Conservation (phyloP, 2,329 filamentous ascomycete genomes). For the Decorospora gaudefroyi region DNA sequence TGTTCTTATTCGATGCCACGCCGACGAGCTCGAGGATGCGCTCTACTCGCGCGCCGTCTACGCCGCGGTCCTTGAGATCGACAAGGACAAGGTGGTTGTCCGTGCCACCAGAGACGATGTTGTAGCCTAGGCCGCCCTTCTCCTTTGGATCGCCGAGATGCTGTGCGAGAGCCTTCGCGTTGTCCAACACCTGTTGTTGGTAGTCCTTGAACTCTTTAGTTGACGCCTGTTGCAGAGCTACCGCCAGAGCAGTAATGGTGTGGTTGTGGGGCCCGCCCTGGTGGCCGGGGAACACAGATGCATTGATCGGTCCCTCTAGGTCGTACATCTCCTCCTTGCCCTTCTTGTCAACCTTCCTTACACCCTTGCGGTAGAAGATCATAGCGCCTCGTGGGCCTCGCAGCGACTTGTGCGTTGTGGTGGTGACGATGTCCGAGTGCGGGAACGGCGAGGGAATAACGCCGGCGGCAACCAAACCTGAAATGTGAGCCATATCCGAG, state of each 20-base stretch:
- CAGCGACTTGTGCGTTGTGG: slow-evolving; percentile 98
- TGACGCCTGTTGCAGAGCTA: slow-evolving; percentile 92
- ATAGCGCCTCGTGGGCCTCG: slow-evolving; percentile 97
- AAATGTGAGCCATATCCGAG: slow-evolving; percentile 99
- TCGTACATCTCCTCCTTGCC: slow-evolving; percentile 92
- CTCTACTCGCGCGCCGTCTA: slow-evolving; percentile 95
- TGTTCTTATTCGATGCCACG: slow-evolving; percentile 99
- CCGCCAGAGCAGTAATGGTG: slow-evolving; percentile 95
- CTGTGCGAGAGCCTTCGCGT: slow-evolving; percentile 87
- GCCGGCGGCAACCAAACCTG: slow-evolving; percentile 87
- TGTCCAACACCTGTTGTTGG: slow-evolving; percentile 88
- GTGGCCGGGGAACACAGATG: slow-evolving; percentile 98
- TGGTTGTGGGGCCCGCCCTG: slow-evolving; percentile 99
- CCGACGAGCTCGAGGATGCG: slow-evolving; percentile 96
- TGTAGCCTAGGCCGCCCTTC: slow-evolving; percentile 76
- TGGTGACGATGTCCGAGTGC: slow-evolving; percentile 94
- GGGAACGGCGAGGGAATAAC: slow-evolving; percentile 94
- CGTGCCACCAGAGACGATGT: slow-evolving; percentile 91
- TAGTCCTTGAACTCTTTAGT: slow-evolving; percentile 90
- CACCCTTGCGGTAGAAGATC: slow-evolving; percentile 99
- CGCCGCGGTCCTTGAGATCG: slow-evolving; percentile 81
- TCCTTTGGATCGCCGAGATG: slow-evolving; percentile 71
- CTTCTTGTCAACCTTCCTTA: slow-evolving; percentile 87
- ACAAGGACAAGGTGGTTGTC: slow-evolving; percentile 98
- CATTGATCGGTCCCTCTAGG: slow-evolving; percentile 94